Base-by-base conservation (phyloP, 495 filamentous ascomycete species). In the Collariella sp. region DNA sequence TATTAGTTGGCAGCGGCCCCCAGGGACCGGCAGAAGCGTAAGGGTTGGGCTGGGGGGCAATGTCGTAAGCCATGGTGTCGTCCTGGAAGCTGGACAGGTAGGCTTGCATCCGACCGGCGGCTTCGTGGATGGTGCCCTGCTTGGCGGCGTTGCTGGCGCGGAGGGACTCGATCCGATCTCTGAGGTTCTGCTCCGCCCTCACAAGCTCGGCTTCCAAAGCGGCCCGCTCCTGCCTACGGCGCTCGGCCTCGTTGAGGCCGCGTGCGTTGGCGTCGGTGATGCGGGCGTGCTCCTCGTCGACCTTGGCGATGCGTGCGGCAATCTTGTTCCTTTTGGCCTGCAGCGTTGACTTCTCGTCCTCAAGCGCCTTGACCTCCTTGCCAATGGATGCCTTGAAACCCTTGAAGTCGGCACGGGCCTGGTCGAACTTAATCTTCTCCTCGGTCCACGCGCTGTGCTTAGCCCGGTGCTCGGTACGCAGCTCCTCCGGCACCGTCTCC, bases 241-340 rank as follows among this genome's bases (percentile, higher is more conserved):
- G 83, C 58, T 87, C 84, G 59, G 81, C 79, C 66, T 88, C 87
- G 59, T 88, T 81, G 56, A 88, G 73, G 9, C 83, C 86, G 49
- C 87, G 81, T 20, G 78, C 80, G 62, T 88, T 91, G 50, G 85
- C 86, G 49, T 86, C 83, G 23, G 81, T 78, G 49, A 94, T 86
- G 54, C 83, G 81, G 43, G 88, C 85, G 55, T 86, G 83, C 65
- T 94, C 87, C 56, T 85, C 82, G 56, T 85, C 85, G 35, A 91
- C 82, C 63, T 88, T 85, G 53, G 82, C 78, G 51, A 85, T 82
- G 43, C 90, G 87, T 33, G 81, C 72, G 49, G 83, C 82, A 11
- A 94, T 82, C 62, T 87, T 84, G 67, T 94, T 89, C 31, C 80
- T 79, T 69, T 89, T 88, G 52, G 86, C 83, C 55, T 87, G 73